Base-by-base conservation (phyloP, 2,329 filamentous ascomycete species). In the Xylaria sp. region DNA sequence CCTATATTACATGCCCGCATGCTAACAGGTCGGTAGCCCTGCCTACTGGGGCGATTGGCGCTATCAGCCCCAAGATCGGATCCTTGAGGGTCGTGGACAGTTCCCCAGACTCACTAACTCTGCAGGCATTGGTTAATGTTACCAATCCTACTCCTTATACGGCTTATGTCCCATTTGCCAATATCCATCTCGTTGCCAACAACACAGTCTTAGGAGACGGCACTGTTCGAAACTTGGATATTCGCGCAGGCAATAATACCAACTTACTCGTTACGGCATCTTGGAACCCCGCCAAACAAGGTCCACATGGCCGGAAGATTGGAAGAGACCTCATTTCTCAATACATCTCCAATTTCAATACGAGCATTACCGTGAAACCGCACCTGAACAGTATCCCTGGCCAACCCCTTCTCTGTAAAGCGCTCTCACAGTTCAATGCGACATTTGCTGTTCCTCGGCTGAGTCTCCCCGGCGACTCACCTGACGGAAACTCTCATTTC, bases 131-230 rank as follows among this genome's bases (percentile, higher is more conserved):
- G 48, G 86, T 97, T 76, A 97, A 96, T 77, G 86, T 97, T 69
- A 97, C 93, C 3, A 99, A 99, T 76, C 94, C 95, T 1, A 97
- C 94, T 0, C 87, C 90, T 3, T 98, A 98, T 79, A 90, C 92
- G 4, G 94, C 94, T 3, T 85, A 84, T 1, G 85, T 98, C n/a
- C 95, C 95, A 1, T 95, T 90, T 71, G 81, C 93, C 72, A 94
- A 92, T 77, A 86, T 97, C 52, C 89, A 94, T 70, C 82, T 98
- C 51, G 79, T 92, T 37, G 90, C 89, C 75, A 94, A 97, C 75
- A 89, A 86, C 12, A 91, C 91, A 0, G 79, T 92, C 8, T 83
- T 99, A 41, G 96, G 92, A 39, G 91, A 95, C 78, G 90, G 92
- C 13, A 91, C 87, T 0, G 88, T 90, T 2, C 84, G 85, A 65